These are phyloP conservation scores for Senna siamea DNA, from an alignment of 306 rosid genomes.

Conservation along the genomic window DNA sequence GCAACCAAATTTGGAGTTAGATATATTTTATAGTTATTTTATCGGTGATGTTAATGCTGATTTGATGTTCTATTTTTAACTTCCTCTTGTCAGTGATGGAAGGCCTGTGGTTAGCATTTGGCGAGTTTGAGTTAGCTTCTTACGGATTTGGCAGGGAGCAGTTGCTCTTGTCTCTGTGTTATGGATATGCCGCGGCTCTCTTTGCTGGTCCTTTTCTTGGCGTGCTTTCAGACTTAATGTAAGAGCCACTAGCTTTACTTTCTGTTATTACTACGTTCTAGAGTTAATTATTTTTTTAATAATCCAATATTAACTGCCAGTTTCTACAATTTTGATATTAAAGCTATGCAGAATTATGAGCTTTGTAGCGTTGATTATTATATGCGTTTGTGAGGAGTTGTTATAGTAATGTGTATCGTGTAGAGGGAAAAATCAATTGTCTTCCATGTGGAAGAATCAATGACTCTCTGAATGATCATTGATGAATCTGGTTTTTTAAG, in stretches of 20 bases:
- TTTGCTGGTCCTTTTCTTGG: slow-evolving; percentile 75
- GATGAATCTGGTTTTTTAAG: slow-evolving; percentile 18
- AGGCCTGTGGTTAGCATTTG: slow-evolving; percentile 78
- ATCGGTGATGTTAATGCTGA: slow-evolving; percentile 40
- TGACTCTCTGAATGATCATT: slow-evolving; percentile 6
- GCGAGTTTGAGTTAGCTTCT: slow-evolving; percentile 78
- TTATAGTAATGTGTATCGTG: slow-evolving; percentile 5
- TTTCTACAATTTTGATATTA: slow-evolving; percentile 29
- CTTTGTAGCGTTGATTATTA: slow-evolving; percentile 6
- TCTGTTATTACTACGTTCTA: slow-evolving; percentile 15
- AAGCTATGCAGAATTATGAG: neutral
- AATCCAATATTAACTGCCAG: slow-evolving; percentile 1
- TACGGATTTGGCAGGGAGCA: slow-evolving; percentile 68
- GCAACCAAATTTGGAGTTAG: neutral
- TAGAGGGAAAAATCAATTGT: neutral
- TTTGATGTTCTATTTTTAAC: slow-evolving; percentile 15
- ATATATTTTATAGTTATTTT: neutral
- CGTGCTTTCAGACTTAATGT: slow-evolving; percentile 85
- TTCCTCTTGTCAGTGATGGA: slow-evolving; percentile 65
- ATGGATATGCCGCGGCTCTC: slow-evolving; percentile 77
- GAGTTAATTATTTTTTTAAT: slow-evolving; percentile 13
- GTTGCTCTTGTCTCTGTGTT: slow-evolving; percentile 63
- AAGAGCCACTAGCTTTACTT: slow-evolving; percentile 41
- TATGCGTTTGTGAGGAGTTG: slow-evolving; percentile 20
- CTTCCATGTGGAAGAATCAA: slow-evolving; percentile 36